Evolutionary conservation across 164 flowering plant species (phyloP).

Genomic region (Piper longum): DNA sequence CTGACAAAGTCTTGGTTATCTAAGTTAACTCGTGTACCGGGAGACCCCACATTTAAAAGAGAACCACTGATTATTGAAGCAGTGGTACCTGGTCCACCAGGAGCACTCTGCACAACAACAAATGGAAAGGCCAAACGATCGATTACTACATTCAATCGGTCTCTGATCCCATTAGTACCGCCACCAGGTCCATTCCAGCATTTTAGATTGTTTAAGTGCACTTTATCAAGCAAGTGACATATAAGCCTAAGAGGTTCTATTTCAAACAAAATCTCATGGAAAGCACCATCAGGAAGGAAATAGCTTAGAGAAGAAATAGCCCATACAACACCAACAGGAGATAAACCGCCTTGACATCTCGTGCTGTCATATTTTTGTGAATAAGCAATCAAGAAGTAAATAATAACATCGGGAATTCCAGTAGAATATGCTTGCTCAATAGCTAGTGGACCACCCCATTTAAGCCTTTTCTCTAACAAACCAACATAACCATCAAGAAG

Average conservation of each 20-base stretch:
- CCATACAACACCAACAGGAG: constrained; percentile 84
- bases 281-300: constrained; percentile 79
- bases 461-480: constrained; percentile 58
- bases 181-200: constrained; percentile 92
- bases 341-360: constrained; percentile 43
- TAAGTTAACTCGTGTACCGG: constrained; percentile 53
- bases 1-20: constrained; percentile 62
- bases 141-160: constrained; percentile 51
- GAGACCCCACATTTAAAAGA: constrained; percentile 70
- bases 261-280: constrained; percentile 59
- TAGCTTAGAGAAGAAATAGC: constrained; percentile 62
- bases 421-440: constrained; percentile 78
- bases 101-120: constrained; percentile 68
- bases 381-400: constrained; percentile 34
- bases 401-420: constrained; percentile 63
- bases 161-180: constrained; percentile 67
- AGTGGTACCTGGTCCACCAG: constrained; percentile 61
- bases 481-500: constrained; percentile 85
- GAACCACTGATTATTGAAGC: constrained; percentile 88
- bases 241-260: constrained; percentile 53
- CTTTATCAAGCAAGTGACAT: constrained; percentile 43
- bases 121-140: constrained; percentile 94
- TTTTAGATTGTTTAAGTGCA: constrained; percentile 60
- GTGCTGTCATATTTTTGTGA: constrained; percentile 16
- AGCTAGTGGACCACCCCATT: constrained; percentile 82